Percentiles rank a stretch among this genome's conserved stretches.
phyloP scores from a whole-genome alignment of 257 asterid genomes.

The Salvia rosmarinus region DNA sequence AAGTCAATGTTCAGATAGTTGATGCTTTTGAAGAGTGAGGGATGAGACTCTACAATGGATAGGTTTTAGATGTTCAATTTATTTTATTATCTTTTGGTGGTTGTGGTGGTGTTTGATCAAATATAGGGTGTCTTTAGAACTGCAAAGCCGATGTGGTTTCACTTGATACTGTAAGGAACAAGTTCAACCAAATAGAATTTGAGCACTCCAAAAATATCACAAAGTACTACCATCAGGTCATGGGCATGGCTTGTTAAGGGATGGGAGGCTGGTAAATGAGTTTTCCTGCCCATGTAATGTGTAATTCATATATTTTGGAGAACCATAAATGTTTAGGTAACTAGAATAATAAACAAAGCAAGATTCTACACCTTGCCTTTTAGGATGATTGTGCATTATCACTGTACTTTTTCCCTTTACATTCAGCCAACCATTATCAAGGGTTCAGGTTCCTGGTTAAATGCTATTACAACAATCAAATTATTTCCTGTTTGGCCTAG shows the following conservation, averaged over 20 bases:
- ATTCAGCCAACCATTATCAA: background rate
- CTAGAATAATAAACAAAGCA: background rate
- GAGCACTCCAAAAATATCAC: background rate
- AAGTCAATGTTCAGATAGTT: background rate
- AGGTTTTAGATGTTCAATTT: too few relatives aligned
- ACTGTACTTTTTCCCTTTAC: background rate
- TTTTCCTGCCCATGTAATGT: background rate
- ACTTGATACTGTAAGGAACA: background rate
- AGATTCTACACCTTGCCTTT: background rate
- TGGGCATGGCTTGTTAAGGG: background rate
- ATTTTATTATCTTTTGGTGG: too few relatives aligned
- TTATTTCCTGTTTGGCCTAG: background rate
- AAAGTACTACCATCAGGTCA: background rate
- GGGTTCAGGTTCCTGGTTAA: slow-evolving; percentile 15
- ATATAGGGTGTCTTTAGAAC: too few relatives aligned
- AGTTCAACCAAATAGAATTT: background rate
- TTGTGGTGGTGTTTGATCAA: too few relatives aligned
- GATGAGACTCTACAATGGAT: slow-evolving; percentile 4
- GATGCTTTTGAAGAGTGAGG: slow-evolving; percentile 11
- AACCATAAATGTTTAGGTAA: background rate
- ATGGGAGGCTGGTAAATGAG: background rate
- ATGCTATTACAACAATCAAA: slow-evolving; percentile 5
- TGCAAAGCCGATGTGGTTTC: background rate
- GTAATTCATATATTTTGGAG: background rate
- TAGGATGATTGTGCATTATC: background rate